These are phyloP conservation scores for Myxozyma geophila DNA, from an alignment of 805 yeast species.

Conservation along the genomic window DNA sequence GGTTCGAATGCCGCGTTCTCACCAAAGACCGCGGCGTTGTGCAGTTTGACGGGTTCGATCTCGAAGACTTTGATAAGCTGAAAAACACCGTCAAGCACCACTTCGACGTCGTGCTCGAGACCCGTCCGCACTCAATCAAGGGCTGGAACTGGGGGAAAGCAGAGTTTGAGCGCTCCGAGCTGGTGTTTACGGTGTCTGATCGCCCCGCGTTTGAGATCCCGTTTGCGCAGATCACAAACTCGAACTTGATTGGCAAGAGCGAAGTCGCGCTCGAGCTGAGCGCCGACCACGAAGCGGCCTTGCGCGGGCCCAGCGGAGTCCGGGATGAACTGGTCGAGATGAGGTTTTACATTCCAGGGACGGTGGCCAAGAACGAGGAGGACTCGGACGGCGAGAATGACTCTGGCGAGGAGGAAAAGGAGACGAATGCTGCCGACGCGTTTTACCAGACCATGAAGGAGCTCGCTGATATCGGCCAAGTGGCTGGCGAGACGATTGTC, in stretches of 20 bases:
- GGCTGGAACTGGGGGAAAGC: conserved; percentile 99
- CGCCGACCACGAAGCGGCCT: conserved; percentile 50
- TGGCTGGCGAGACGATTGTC: conserved; percentile 91
- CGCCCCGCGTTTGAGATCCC: conserved; percentile 93
- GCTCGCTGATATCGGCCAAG: conserved; percentile 91
- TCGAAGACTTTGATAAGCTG: conserved; percentile 75
- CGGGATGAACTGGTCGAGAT: conserved; percentile 90
- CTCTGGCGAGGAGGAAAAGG: conserved; percentile 45
- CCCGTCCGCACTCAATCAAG: conserved; percentile 86
- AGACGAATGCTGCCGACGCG: conserved; percentile 74
- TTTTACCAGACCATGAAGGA: conserved; percentile 92
- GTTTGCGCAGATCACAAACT: conserved; percentile 74
- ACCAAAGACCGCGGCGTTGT: conserved; percentile 87
- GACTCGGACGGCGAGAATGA: conserved; percentile 47
- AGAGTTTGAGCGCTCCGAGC: conserved; percentile 89
- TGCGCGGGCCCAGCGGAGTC: conserved; percentile 66
- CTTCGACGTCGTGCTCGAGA: conserved; percentile 74
- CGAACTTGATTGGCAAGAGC: conserved; percentile 87
- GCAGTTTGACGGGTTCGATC: conserved; percentile 89
- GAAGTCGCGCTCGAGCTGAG: conserved; percentile 91
- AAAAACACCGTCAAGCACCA: conserved; percentile 83
- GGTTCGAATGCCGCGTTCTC: conserved; percentile 84
- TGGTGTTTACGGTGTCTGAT: conserved; percentile 81
- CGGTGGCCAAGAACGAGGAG: conserved; percentile 54
- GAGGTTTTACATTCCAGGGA: conserved; percentile 93